Conservation (phyloP, 441 rosid species). For the Theobroma grandiflorum region DNA sequence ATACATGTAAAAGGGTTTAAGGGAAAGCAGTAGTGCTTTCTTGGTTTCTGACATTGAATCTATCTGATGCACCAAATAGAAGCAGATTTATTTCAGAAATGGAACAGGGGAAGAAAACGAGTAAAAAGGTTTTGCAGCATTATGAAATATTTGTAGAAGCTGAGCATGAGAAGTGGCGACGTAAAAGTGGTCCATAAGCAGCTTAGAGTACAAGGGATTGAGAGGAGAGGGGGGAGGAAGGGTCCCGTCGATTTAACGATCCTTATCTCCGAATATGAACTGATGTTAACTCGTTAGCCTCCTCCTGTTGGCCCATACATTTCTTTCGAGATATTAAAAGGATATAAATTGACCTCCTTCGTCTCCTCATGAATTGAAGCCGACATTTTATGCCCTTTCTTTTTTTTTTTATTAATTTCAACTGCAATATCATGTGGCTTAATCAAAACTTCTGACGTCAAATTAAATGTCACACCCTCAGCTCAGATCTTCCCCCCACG, state of each 20-base stretch:
- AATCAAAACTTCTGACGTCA: background rate
- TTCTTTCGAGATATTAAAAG: slow-evolving; percentile 3
- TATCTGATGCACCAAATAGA: background rate
- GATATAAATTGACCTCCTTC: background rate
- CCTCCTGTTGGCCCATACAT: slow-evolving; percentile 25
- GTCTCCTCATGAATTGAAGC: background rate
- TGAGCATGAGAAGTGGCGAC: background rate
- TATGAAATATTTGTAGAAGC: background rate
- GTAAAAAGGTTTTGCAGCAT: too few species aligned
- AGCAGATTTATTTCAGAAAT: background rate
- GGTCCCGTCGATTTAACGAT: slow-evolving; percentile 26
- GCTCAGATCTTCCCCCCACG: background rate
- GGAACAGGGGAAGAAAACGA: background rate
- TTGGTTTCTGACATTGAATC: background rate
- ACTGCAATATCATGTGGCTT: slow-evolving; percentile 16
- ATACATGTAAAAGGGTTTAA: background rate
- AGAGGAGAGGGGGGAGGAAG: background rate
- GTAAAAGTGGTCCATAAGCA: background rate
- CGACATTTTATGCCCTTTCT: background rate
- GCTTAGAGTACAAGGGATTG: slow-evolving; percentile 35
- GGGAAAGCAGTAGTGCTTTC: background rate
- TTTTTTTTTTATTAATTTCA: background rate
- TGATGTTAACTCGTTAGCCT: slow-evolving; percentile 25
- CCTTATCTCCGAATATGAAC: slow-evolving; percentile 21
- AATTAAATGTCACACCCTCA: background rate